phyloP scores from a whole-genome alignment of 164 flowering plant species.

The Macadamia tetraphylla region DNA sequence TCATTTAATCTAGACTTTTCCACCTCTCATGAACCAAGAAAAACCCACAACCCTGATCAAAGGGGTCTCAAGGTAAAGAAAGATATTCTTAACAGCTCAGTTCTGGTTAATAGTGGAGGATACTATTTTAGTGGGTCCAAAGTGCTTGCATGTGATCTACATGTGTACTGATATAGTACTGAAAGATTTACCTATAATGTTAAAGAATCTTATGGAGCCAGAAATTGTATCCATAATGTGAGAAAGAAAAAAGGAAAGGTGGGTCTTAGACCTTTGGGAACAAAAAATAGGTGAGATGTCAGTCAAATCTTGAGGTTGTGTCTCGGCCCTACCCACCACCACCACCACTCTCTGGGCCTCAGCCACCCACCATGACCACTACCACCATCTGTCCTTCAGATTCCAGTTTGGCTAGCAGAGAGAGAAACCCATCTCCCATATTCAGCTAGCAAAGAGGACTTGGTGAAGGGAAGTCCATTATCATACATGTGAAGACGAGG shows the following conservation, averaged over 20 bases:
- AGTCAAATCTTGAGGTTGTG: slow-evolving; percentile 18
- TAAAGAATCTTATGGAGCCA: neutral
- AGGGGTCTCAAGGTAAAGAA: too few relatives aligned
- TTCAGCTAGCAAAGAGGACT: slow-evolving; percentile 4
- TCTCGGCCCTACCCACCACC: slow-evolving; percentile 25
- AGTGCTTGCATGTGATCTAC: too few relatives aligned
- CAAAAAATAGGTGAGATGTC: neutral
- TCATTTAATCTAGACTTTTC: too few relatives aligned
- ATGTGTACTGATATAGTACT: neutral
- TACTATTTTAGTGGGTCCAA: too few relatives aligned
- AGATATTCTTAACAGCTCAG: too few relatives aligned
- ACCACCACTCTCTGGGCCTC: slow-evolving; percentile 13
- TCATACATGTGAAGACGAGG: neutral
- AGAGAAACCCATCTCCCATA: slow-evolving; percentile 33
- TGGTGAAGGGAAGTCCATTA: too few relatives aligned
- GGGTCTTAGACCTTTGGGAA: neutral
- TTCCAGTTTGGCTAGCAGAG: slow-evolving; percentile 26
- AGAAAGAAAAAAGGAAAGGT: neutral
- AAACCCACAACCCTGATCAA: too few relatives aligned
- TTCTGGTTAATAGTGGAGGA: too few relatives aligned
- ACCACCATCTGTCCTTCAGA: slow-evolving; percentile 25
- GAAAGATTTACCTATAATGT: neutral
- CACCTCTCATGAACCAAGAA: too few relatives aligned
- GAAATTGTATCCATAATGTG: neutral
- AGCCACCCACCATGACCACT: slow-evolving; percentile 22